phyloP scores from a whole-genome alignment of 805 yeast species.

The Starmerella bacillaris region DNA sequence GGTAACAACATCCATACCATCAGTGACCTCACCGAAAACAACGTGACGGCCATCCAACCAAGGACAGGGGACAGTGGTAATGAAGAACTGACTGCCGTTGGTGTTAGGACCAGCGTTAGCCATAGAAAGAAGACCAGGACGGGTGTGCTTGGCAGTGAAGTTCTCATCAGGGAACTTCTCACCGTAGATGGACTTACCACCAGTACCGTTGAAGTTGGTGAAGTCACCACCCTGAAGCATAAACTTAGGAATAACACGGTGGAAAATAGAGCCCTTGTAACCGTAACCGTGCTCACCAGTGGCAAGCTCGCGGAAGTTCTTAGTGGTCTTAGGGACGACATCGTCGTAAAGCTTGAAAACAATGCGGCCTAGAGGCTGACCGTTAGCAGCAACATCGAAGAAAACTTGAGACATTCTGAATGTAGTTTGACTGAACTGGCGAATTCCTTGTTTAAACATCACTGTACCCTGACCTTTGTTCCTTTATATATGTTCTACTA shows the following conservation, averaged over 20 bases:
- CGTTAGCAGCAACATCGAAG: conserved; percentile 70
- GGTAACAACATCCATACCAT: conserved; percentile 73
- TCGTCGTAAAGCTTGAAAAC: conserved; percentile 77
- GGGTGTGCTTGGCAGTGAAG: conserved; percentile 48
- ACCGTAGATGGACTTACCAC: conserved; percentile 78
- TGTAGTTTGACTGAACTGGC: conserved; percentile 14
- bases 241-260: conserved; percentile 91
- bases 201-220: conserved; percentile 74
- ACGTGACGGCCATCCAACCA: conserved; percentile 92
- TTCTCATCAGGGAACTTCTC: conserved; percentile 62
- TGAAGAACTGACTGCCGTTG: conserved; percentile 94
- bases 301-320: conserved; percentile 84
- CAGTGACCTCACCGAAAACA: conserved; percentile 81
- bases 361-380: conserved; percentile 63
- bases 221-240: conserved; percentile 95
- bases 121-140: conserved; percentile 78
- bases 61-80: conserved; percentile 72
- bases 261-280: conserved; percentile 73
- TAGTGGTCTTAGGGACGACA: conserved; percentile 87
- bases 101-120: conserved; percentile 98
- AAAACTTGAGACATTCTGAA: conserved; percentile 34
- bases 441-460: conserved; percentile 13
- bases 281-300: conserved; percentile 94
- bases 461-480: neutral
- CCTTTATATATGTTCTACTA: conserved; percentile 8